Percentiles rank a stretch among this genome's conserved stretches.
Conservation (phyloP, 208 protist genomes). For the Balamuthia mandrillaris region DNA sequence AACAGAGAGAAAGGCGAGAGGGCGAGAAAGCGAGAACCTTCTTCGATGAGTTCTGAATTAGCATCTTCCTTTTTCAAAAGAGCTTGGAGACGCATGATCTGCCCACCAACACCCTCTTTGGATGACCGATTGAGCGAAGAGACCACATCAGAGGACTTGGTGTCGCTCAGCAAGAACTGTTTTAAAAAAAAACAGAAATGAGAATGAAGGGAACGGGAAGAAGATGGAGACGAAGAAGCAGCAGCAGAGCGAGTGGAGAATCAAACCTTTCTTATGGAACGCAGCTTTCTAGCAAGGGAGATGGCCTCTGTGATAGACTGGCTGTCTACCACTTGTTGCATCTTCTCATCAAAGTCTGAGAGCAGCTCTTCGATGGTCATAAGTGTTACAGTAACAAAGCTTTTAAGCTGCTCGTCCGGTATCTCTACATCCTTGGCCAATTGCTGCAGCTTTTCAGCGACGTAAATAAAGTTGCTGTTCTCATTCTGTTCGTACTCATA, state of each 20-base stretch:
- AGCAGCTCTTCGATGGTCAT: constrained; percentile 14
- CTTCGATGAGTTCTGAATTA: constrained; percentile 20
- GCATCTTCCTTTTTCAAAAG: constrained; percentile 31
- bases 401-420: constrained; percentile 14
- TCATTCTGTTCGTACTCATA: neutral
- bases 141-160: constrained; percentile 13
- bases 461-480: constrained; percentile 31
- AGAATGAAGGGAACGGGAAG: neutral
- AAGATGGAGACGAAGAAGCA: too few species aligned
- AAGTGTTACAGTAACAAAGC: neutral
- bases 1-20: too few species aligned
- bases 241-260: too few species aligned
- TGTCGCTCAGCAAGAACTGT: constrained; percentile 14
- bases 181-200: neutral
- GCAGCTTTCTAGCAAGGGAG: neutral
- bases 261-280: neutral
- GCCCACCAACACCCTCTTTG: neutral
- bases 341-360: neutral
- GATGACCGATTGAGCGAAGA: neutral
- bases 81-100: constrained; percentile 1
- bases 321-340: neutral
- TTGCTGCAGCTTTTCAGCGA: neutral
- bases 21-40: neutral
- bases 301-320: constrained; percentile 10
- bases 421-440: neutral